phyloP scores from a whole-genome alignment of 2,329 filamentous ascomycete genomes.

The Dothiorella sarmentorum region DNA sequence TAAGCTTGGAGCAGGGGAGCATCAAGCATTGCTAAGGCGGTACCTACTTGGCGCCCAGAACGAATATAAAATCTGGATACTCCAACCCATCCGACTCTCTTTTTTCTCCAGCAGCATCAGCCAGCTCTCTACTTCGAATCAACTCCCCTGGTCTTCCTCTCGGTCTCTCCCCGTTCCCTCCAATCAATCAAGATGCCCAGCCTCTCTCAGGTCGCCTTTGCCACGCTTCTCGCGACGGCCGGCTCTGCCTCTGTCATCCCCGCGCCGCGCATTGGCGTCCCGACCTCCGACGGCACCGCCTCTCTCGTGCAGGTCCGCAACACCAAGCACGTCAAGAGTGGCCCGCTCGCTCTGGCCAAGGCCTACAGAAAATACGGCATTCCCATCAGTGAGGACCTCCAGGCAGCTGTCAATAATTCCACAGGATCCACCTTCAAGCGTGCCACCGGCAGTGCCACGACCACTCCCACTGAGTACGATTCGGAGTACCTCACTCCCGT shows the following conservation, averaged over 20 bases:
- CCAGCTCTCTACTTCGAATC: background rate
- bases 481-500: slow-evolving; percentile 51
- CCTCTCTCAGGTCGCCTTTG: background rate
- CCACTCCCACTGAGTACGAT: slow-evolving; percentile 25
- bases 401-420: slow-evolving; percentile 25
- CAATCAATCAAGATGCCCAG: background rate
- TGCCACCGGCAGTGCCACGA: slow-evolving; percentile 28
- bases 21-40: slow-evolving; percentile 8
- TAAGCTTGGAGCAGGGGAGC: background rate
- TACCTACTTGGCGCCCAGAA: background rate
- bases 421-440: slow-evolving; percentile 24
- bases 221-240: slow-evolving; percentile 2
- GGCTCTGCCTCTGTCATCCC: background rate
- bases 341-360: slow-evolving; percentile 38
- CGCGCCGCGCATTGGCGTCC: background rate
- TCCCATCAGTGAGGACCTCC: slow-evolving; percentile 28
- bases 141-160: background rate
- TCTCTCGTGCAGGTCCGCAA: slow-evolving; percentile 30
- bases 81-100: background rate
- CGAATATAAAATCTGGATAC: background rate
- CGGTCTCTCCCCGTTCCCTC: background rate
- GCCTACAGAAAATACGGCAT: slow-evolving; percentile 40
- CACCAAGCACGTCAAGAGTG: slow-evolving; percentile 34
- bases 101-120: background rate
- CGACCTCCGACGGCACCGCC: background rate